Percentiles rank a stretch among this genome's conserved stretches.
These are phyloP conservation scores for Rhizopus microsporus DNA, from an alignment of 371 early-diverging fungal genomes.

Conservation along the genomic window DNA sequence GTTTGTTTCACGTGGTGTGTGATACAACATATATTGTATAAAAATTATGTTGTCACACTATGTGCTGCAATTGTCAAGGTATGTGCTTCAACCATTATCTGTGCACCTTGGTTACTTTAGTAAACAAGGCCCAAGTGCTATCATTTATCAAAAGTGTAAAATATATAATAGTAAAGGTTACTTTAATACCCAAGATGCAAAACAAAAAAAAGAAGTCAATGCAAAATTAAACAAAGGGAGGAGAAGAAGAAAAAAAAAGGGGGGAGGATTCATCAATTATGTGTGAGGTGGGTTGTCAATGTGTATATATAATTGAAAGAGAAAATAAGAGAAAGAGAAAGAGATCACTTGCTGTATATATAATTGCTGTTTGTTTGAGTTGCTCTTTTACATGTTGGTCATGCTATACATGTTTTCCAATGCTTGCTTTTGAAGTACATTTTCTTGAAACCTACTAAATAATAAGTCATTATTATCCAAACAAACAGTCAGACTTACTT, in stretches of 20 bases:
- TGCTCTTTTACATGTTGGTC: constrained; percentile 25
- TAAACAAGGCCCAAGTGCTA: too few species aligned
- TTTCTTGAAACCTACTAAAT: constrained; percentile 30
- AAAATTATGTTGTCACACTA: background rate
- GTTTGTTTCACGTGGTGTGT: too few species aligned
- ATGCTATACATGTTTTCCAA: constrained; percentile 38
- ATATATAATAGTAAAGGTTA: background rate
- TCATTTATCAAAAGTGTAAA: too few species aligned
- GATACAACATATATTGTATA: too few species aligned
- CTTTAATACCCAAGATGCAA: background rate
- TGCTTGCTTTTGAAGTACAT: constrained; percentile 36
- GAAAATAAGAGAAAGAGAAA: background rate
- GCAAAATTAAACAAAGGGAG: background rate
- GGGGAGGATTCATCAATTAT: background rate
- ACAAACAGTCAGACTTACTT: constrained; percentile 26
- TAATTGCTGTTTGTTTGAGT: background rate
- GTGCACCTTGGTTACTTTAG: background rate
- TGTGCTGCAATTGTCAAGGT: background rate
- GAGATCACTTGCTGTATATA: background rate
- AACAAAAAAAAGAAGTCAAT: background rate
- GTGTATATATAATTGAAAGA: background rate
- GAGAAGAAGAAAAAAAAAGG: background rate
- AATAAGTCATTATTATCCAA: background rate
- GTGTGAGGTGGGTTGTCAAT: background rate
- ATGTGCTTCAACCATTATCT: background rate